Evolutionary conservation across 108 stramenopile species (phyloP).

Genomic region (Aurantiochytrium sp.): DNA sequence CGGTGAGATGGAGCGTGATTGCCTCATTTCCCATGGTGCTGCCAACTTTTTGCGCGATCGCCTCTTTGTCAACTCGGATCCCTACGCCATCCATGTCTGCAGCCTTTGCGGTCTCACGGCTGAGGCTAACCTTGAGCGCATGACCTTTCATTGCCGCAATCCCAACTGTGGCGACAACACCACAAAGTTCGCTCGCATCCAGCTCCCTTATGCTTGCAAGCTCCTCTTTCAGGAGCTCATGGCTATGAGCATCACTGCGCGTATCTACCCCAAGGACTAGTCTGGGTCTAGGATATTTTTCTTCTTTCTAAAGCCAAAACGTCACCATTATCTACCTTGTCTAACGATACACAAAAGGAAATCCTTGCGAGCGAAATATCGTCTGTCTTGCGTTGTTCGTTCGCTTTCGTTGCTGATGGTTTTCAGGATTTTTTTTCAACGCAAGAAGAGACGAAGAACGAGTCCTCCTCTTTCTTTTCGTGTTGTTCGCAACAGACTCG

Average conservation of each 20-base stretch:
- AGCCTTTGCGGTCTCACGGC: constrained; percentile 86
- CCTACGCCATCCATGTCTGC: constrained; percentile 93
- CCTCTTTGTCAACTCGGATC: constrained; percentile 96
- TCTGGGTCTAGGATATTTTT: no score
- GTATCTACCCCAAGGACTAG: background rate
- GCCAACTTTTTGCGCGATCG: constrained; percentile 96
- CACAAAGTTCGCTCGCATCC: constrained; percentile 71
- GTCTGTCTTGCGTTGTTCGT: no score
- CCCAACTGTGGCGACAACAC: background rate
- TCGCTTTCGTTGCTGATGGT: no score
- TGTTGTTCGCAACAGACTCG: no score
- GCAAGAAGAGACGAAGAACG: no score
- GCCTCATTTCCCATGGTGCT: constrained; percentile 99
- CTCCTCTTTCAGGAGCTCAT: constrained; percentile 95
- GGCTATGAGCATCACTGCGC: constrained; percentile 58
- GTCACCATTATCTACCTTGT: no score
- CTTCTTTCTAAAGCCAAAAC: no score
- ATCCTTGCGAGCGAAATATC: no score
- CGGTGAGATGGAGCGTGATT: constrained; percentile 85
- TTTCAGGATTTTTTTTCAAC: no score
- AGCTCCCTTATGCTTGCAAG: constrained; percentile 97
- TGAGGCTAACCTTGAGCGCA: constrained; percentile 83
- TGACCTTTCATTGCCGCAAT: constrained; percentile 72
- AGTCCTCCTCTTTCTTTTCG: no score
- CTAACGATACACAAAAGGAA: no score